Percentiles rank a stretch among this genome's conserved stretches.
phyloP scores from a whole-genome alignment of 2,329 filamentous ascomycete species.

The Aspergillus fischeri region DNA sequence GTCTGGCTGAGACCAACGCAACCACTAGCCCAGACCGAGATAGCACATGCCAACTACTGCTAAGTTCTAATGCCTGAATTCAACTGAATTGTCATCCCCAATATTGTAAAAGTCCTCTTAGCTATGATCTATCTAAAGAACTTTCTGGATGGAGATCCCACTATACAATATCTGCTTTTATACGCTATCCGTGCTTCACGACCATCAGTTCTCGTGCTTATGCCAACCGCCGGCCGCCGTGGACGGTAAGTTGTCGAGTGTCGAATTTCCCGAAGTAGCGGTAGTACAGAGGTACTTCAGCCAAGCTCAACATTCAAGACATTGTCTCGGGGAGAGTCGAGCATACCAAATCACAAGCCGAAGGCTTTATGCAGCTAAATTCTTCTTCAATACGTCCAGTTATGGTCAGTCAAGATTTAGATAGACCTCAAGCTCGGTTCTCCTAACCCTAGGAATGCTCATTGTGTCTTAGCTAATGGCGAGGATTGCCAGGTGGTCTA shows the following conservation, averaged over 20 bases:
- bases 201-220: background rate
- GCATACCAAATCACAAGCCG: background rate
- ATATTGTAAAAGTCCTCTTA: background rate
- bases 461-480: background rate
- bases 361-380: background rate
- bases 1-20: background rate
- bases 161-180: background rate
- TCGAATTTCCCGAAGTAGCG: background rate
- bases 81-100: background rate
- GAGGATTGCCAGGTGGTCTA: background rate
- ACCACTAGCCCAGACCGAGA: background rate
- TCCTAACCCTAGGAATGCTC: background rate
- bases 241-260: background rate
- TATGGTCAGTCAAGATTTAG: background rate
- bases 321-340: background rate
- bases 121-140: background rate
- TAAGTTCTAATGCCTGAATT: background rate
- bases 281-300: background rate
- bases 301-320: background rate
- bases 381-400: background rate
- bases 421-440: background rate
- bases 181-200: background rate
- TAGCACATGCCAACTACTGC: too few species aligned
- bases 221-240: background rate
- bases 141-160: background rate